Evolutionary conservation across 2,329 filamentous ascomycete genomes (phyloP).

Genomic region (Fusarium avenaceum): DNA sequence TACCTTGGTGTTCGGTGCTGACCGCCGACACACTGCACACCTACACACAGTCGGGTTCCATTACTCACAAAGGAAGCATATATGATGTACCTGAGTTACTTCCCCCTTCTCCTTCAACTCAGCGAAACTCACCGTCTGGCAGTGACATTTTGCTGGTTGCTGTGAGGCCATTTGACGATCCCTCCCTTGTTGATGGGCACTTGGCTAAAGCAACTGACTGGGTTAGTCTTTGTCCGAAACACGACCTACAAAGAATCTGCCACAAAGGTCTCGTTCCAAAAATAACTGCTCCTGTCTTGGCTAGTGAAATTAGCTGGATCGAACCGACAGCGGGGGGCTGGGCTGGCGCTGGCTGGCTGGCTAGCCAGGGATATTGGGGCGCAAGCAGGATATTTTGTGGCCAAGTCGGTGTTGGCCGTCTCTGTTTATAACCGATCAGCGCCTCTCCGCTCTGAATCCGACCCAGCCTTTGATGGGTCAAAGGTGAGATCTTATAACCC

Average conservation of each 20-base stretch:
- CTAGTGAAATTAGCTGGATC: conserved; percentile 43
- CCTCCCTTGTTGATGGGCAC: conserved; percentile 29
- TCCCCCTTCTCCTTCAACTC: conserved; percentile 1
- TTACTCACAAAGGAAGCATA: conserved; percentile 6
- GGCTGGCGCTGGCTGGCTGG: neutral
- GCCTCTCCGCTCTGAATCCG: conserved; percentile 11
- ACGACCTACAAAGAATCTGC: conserved; percentile 36
- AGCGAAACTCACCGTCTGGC: neutral
- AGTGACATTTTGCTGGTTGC: conserved; percentile 28
- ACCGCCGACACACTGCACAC: conserved; percentile 35
- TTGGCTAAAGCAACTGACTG: conserved; percentile 25
- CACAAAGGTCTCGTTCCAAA: conserved; percentile 39
- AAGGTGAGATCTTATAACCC: conserved; percentile 7
- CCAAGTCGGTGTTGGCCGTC: conserved; percentile 22
- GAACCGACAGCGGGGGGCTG: conserved; percentile 34
- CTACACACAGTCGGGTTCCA: conserved; percentile 2
- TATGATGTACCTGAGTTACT: conserved; percentile 16
- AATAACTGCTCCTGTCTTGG: conserved; percentile 38
- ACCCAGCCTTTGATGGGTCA: conserved; percentile 1
- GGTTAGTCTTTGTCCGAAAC: conserved; percentile 44
- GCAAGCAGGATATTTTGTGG: conserved; percentile 29
- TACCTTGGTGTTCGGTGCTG: conserved; percentile 33
- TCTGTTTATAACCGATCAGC: conserved; percentile 12
- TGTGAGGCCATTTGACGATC: conserved; percentile 30
- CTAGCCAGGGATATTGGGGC: conserved; percentile 32